Base-by-base conservation (phyloP, 352 stramenopile genomes). In the Pythium rishiriense region DNA sequence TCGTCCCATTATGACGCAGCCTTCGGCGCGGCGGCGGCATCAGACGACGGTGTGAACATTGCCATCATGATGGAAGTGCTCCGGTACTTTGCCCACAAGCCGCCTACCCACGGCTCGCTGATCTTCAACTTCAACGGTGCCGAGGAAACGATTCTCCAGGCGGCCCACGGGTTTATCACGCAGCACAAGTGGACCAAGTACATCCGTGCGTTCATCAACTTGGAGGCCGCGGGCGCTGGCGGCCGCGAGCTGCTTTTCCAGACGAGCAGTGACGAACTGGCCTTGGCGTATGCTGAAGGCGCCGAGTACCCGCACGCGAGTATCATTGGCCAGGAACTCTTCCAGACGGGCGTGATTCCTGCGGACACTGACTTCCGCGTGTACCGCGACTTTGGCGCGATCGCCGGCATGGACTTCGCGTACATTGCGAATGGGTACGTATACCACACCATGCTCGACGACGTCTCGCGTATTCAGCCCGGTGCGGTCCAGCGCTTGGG, bases 61-160 rank as follows among this genome's bases (percentile, higher is more conserved):
- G 84, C 84, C 17, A 91, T 91, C 62, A 91, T 93, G 84, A 73
- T 93, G 49, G 84, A 93, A 29, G 42, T 91, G 25, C 60, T 93
- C 48, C 69, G 81, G 26, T 52, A 79, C 15, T 78, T 76, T 41
- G 66, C 82, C 19, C 53, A 73, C 8, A n/a, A 71, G 21, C 79
- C 81, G 26, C 81, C 80, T 0, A 62, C 63, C 49, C 66, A 86
- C 42, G 74, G 72, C 24, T 81, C 81, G 14, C 56, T 93, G 4
- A 70, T 93, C 17, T 93, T 93, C 70, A 93, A 90, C 48, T 93
- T 93, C 60, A 93, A 93, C 50, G 84, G 84, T 33, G 84, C 81
- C 0, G 81, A 93, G 58, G 84, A 93, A 54, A 93, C 84, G 15
- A 88, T 93, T 37, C 80, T 90, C 65, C 84, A 93, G 55, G 84